phyloP scores from a whole-genome alignment of 1,284 basidiomycete genomes.

The Fomitopsis schrenkii region DNA sequence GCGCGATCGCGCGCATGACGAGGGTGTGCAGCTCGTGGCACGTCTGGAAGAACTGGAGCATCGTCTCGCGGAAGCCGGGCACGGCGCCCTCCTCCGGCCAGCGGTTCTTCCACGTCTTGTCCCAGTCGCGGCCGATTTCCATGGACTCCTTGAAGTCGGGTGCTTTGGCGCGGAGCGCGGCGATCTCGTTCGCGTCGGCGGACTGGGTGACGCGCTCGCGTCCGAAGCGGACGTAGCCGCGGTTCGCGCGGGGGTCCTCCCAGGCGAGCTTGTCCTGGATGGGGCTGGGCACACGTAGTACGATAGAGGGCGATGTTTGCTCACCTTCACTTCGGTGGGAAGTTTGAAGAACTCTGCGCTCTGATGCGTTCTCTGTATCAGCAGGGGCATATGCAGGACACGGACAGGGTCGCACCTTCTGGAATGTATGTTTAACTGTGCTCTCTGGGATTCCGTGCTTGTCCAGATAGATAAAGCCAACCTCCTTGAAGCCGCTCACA shows the following conservation, averaged over 20 bases:
- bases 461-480: constrained; percentile 71
- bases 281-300: neutral
- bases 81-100: constrained; percentile 69
- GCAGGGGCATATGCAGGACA: neutral
- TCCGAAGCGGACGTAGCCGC: constrained; percentile 78
- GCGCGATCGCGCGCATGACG: constrained; percentile 79
- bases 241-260: constrained; percentile 79
- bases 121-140: constrained; percentile 84
- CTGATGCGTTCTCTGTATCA: constrained; percentile 31
- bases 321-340: constrained; percentile 59
- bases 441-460: constrained; percentile 61
- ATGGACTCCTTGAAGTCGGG: constrained; percentile 83
- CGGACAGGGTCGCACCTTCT: constrained; percentile 42
- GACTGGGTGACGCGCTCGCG: constrained; percentile 80
- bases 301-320: constrained; percentile 4
- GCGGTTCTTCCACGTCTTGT: constrained; percentile 67
- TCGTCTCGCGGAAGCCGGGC: constrained; percentile 65
- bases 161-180: constrained; percentile 60
- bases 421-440: constrained; percentile 53
- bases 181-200: constrained; percentile 69
- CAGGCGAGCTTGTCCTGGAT: constrained; percentile 58
- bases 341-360: constrained; percentile 72
- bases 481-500: constrained; percentile 73
- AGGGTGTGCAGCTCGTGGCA: constrained; percentile 72
- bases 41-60: constrained; percentile 72